Evolutionary conservation across 208 protist species (phyloP).

Genomic region (Trypanosoma avium): DNA sequence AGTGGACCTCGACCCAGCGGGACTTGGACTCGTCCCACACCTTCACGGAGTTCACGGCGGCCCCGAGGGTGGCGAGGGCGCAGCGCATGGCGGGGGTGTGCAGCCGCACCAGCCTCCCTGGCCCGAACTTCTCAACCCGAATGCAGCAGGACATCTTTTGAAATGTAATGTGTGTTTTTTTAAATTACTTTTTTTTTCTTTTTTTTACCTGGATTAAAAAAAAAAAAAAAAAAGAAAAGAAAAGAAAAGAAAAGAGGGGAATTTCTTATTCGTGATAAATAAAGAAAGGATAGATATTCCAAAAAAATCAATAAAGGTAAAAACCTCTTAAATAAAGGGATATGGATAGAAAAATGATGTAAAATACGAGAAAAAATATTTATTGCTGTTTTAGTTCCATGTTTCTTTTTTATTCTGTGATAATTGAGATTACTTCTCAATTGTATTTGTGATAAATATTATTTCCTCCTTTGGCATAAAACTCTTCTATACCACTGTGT

Average conservation of each 20-base stretch:
- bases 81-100: slow-evolving; percentile 36
- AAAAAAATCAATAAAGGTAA: too few species aligned
- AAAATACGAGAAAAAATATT: too few species aligned
- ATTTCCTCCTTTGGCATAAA: slow-evolving; percentile 79
- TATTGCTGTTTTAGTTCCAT: too few species aligned
- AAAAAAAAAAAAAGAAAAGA: slow-evolving; percentile 19
- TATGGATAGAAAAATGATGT: too few species aligned
- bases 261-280: too few species aligned
- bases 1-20: slow-evolving; percentile 62
- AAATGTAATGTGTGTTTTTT: too few species aligned
- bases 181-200: too few species aligned
- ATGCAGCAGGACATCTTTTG: slow-evolving; percentile 28
- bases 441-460: slow-evolving; percentile 54
- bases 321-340: too few species aligned
- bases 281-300: too few species aligned
- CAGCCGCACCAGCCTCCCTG: slow-evolving; percentile 44
- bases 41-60: slow-evolving; percentile 46
- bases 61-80: slow-evolving; percentile 50
- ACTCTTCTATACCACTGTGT: slow-evolving; percentile 64
- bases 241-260: too few species aligned
- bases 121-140: slow-evolving; percentile 36
- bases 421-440: slow-evolving; percentile 18
- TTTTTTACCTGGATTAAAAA: neutral
- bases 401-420: neutral
- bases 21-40: slow-evolving; percentile 23